Evolutionary conservation across 2,329 filamentous ascomycete genomes (phyloP), one percentile per base, ranked within the genome.

Genomic region (Trichoderma harzianum): DNA sequence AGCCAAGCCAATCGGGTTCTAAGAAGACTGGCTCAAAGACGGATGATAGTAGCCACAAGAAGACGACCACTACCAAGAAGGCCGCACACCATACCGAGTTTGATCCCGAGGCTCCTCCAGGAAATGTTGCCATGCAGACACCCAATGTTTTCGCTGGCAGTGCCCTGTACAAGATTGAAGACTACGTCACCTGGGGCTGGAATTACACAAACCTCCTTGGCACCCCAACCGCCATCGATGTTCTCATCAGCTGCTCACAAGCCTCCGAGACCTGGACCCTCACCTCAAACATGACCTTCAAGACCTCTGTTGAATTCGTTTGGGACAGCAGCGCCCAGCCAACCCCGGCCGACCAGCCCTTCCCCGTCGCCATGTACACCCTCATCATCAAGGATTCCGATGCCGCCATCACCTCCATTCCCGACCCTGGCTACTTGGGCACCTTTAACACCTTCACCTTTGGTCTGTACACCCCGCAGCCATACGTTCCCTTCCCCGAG

Each of bases 141-240:
- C 89, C 89, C 1, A 81, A 83, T 51, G 79, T 83, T 6, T 79
- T 83, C 7, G 83, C 82, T 3, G 78, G 80, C 5, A 82, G 83
- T 30, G 82, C 85, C 72, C 83, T 89, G 53, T 90, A 88, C 84
- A 88, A 88, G 77, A 88, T 91, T 73, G 86, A 87, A 73, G 85
- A 90, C 76, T 83, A 83, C 58, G 82, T 90, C 57, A 91, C 88
- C 16, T 89, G 87, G 80, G 85, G 81, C 61, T 92, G 89, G 89
- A 91, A 91, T 81, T 91, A 91, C 82, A 91, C 90, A 4, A 86
- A 86, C 58, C 79, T 92, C 34, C 82, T 84, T 70, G 88, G 82
- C 30, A 86, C 83, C 1, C 90, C 90, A 2, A 89, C 87, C 3
- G 89, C 88, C 53, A 77, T 92, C 71, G 88, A 91, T 74, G 82